Conservation (phyloP, 805 yeast species). For the Candida silvatica region DNA sequence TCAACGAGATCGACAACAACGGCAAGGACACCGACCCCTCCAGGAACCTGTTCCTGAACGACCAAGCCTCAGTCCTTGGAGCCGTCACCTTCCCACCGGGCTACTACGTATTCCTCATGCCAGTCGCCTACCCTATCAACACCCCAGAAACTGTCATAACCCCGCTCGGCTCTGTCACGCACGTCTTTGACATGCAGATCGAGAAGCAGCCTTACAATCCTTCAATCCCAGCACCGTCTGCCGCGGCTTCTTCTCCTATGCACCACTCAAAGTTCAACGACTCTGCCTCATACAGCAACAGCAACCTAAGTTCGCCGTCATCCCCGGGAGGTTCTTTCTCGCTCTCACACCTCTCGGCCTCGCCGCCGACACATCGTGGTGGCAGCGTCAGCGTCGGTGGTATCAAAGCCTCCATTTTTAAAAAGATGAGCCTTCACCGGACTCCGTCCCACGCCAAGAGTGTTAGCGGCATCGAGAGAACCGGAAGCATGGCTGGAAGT, state of each 20-base stretch:
- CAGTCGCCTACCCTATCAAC: conserved; percentile 49
- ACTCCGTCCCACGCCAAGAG: neutral
- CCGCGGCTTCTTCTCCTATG: conserved; percentile 25
- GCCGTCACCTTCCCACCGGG: conserved; percentile 42
- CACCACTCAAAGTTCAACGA: conserved; percentile 18
- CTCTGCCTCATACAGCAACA: neutral
- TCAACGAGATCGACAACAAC: conserved; percentile 12
- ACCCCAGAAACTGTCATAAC: conserved; percentile 55
- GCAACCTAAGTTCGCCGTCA: neutral
- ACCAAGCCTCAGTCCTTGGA: neutral
- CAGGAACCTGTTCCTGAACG: conserved; percentile 13
- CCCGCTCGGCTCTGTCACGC: conserved; percentile 39
- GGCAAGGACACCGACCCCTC: conserved; percentile 9
- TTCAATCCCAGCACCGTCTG: conserved; percentile 21
- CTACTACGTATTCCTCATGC: conserved; percentile 58
- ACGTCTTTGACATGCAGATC: conserved; percentile 31
- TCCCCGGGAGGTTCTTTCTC: neutral
- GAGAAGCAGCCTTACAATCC: conserved; percentile 24
- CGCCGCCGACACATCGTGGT: neutral
- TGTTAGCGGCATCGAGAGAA: neutral
- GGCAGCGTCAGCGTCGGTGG: too few species aligned
- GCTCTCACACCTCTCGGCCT: neutral
- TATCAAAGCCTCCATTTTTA: conserved; percentile 2
- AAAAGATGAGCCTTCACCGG: neutral
- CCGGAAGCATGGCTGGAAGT: neutral